Evolutionary conservation across 805 yeast species (phyloP), one percentile per base, ranked within the genome.

Genomic region (fission yeast (Schizosaccharomyces pombe)): DNA sequence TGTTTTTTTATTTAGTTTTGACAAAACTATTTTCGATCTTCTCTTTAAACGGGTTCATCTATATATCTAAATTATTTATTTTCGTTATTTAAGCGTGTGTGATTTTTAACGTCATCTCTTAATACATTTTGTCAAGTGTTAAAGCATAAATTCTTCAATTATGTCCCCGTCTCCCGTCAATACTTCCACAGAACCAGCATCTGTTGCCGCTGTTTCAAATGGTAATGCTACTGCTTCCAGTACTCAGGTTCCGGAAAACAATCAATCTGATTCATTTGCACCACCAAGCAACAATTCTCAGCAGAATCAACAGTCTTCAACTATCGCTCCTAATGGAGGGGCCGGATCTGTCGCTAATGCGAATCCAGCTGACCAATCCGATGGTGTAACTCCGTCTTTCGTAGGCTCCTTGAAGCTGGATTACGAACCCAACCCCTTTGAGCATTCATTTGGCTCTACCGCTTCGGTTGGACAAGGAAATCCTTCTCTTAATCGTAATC

Each of bases 391-490:
- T 26, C 55, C 54, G 12, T 55, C 40, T 11, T 39, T 19, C n/a
- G 49, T 43, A 22, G 49, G 49, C 26, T 43, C 30, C 6, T 26
- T 34, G 47, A 60, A 55, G 39, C 76, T 85, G 61, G 89, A 81
- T 57, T 70, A 86, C 56, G 98, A 91, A 65, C 95, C 91, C 8
- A 89, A 89, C 62, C 96, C 96, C 3, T 89, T 89, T 64, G 98
- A 89, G 66, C 83, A 82, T 65, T 83, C 94, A 53, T 89, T 89
- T 69, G 95, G 91, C n/a, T 68, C 78, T 2, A 78, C 77, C 49
- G 56, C 56, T 47, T 57, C 57, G 49, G 52, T 52, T 54, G 52
- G 16, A 29, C 43, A 33, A 24, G 16, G 31, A 30, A 52, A 56
- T 19, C 37, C 54, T 22, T 47, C 47, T n/a, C 5, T 12, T 14